Evolutionary conservation across 2,329 filamentous ascomycete genomes (phyloP), one percentile per base, ranked within the genome.

Genomic region (Proliferodiscus dingleyae): DNA sequence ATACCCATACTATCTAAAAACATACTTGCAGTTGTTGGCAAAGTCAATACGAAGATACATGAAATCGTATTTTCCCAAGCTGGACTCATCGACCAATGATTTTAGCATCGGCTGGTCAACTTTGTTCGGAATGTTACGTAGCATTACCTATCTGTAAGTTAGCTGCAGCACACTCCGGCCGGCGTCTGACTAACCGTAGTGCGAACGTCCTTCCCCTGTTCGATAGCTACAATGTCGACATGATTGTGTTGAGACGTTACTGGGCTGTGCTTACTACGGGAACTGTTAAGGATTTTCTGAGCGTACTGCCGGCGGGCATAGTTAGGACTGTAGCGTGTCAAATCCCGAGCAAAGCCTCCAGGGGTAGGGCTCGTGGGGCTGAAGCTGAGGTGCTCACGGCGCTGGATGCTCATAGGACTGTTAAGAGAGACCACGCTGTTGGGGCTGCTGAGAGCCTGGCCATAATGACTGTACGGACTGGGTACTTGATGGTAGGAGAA

Each of bases 21-120:
- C 83, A 68, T 67, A 87, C 83, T 89, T 90, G 82, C 85, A 89
- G 52, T 88, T 81, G 58, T 89, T 88, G 43, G 80, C 81, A 57
- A 90, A 90, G 63, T 90, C 87, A 58, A 97, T 97, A 30, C 93
- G 83, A 42, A 97, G 70, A 64, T 98, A 98, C 73, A 95, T 81
- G 66, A 97, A 97, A 62, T 97, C 90, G 64, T 94, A 97, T 51
- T 85, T 83, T 23, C 89, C 89, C 67, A 77, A 80, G 64, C 83
- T 88, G 13, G 82, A 85, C 52, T 84, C 74, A 60, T 96, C 87
- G 11, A 97, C 74, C 45, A 94, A 83, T 1, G 73, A 68, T 71
- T 94, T 94, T 13, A 96, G 69, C 70, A 86, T 83, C 0, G 75
- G 71, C 65, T 89, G 81, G 58, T 89, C 80, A 45, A 95, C 83